These are phyloP conservation scores for Eimeria acervulina DNA, from an alignment of 169 alveolate species.

Conservation along the genomic window DNA sequence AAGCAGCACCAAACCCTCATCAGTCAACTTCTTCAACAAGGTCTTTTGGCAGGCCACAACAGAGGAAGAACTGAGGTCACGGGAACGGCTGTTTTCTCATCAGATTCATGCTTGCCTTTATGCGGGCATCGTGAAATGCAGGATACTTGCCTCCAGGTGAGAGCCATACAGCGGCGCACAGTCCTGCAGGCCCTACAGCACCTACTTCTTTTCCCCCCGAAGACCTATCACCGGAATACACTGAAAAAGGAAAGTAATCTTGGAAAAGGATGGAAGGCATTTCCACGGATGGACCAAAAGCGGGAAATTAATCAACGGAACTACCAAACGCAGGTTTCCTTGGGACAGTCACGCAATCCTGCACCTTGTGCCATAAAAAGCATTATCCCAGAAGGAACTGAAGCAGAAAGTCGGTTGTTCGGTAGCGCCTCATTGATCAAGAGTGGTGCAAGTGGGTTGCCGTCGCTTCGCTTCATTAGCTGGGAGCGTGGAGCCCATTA, in stretches of 20 bases:
- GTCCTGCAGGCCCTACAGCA: conserved; percentile 48
- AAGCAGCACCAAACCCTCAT: conserved; percentile 21
- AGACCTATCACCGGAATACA: not conserved
- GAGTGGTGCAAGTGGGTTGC: not conserved
- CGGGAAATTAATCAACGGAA: not conserved
- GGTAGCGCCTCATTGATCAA: not conserved
- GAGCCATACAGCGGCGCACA: not conserved
- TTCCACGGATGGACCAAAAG: not conserved
- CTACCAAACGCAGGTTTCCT: not conserved
- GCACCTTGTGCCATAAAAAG: not conserved
- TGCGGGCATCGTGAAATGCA: not conserved
- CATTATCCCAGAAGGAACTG: not conserved
- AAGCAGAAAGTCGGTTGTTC: not conserved
- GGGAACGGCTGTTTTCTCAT: not conserved
- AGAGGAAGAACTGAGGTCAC: not conserved
- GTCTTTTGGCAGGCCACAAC: not conserved
- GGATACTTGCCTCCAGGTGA: not conserved
- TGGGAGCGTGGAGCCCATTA: not conserved
- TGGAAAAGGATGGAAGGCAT: not conserved
- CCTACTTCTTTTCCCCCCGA: not conserved
- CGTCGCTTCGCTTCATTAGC: not conserved
- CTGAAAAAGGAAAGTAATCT: not conserved
- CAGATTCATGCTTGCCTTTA: not conserved
- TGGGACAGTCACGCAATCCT: not conserved
- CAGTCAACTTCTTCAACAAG: not conserved